These are phyloP conservation scores for Withania somnifera DNA, from an alignment of 305 asterid species.

Conservation along the genomic window DNA sequence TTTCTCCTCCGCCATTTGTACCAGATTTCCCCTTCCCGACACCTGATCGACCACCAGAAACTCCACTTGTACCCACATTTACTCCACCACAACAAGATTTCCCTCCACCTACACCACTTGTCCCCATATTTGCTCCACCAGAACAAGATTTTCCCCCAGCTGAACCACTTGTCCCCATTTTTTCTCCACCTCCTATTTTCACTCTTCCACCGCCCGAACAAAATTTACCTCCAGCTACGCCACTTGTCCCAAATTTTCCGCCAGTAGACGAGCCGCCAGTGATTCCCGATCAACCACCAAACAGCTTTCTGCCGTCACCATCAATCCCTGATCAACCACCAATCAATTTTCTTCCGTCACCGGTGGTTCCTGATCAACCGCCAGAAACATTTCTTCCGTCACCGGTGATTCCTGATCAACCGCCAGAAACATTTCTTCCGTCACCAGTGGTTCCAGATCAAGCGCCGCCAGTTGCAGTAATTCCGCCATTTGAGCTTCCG, in stretches of 20 bases:
- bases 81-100: slow-evolving; percentile 28
- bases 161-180: slow-evolving; percentile 17
- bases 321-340: slow-evolving; percentile 10
- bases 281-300: not conserved
- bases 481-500: slow-evolving; percentile 14
- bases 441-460: not conserved
- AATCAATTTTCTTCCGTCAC: slow-evolving; percentile 10
- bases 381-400: not conserved
- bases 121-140: slow-evolving; percentile 6
- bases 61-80: slow-evolving; percentile 23
- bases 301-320: slow-evolving; percentile 14
- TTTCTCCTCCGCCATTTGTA: slow-evolving; percentile 18
- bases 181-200: slow-evolving; percentile 37
- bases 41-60: slow-evolving; percentile 10
- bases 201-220: slow-evolving; percentile 30
- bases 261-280: slow-evolving; percentile 27
- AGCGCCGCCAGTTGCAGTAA: slow-evolving; percentile 7
- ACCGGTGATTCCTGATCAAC: not conserved
- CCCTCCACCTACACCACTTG: slow-evolving; percentile 6
- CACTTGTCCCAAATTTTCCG: slow-evolving; percentile 19
- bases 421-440: not conserved
- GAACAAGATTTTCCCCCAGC: slow-evolving; percentile 7
- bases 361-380: slow-evolving; percentile 12
- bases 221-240: slow-evolving; percentile 14
- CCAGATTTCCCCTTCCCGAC: slow-evolving; percentile 34